A percentile compares a stretch with the other conserved stretches of the same genome.
Evolutionary conservation across 768 basidiomycete species (phyloP).

Genomic region (Scleroderma citrinum): DNA sequence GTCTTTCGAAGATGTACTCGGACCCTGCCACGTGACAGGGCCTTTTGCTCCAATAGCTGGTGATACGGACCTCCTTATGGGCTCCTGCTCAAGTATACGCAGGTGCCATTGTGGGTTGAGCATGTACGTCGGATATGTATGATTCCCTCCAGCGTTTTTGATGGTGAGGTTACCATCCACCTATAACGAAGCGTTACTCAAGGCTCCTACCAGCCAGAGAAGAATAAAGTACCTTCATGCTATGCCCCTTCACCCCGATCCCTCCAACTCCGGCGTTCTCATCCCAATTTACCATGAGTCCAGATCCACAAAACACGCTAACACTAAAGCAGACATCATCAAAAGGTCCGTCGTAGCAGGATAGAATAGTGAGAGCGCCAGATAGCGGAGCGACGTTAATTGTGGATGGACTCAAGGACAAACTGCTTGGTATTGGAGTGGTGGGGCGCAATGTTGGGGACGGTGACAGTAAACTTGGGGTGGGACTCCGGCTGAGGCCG

Average conservation of each 20-base stretch:
- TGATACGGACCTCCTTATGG: slow-evolving; percentile 4
- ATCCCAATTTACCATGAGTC: slow-evolving; percentile 42
- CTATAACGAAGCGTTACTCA: slow-evolving; percentile 30
- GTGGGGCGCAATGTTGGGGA: slow-evolving; percentile 10
- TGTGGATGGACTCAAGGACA: neutral
- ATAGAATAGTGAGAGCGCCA: slow-evolving; percentile 46
- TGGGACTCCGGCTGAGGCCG: neutral
- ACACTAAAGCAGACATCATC: slow-evolving; percentile 62
- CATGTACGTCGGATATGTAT: slow-evolving; percentile 76
- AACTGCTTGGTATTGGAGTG: slow-evolving; percentile 4
- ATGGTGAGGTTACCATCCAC: slow-evolving; percentile 55
- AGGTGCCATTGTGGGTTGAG: slow-evolving; percentile 86
- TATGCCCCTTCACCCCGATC: neutral
- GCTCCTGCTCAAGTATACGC: slow-evolving; percentile 39
- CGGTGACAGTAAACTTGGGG: neutral
- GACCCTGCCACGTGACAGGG: slow-evolving; percentile 7
- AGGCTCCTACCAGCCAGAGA: neutral
- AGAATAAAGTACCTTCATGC: neutral
- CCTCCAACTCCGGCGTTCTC: slow-evolving; percentile 23
- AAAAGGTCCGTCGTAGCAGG: slow-evolving; percentile 65
- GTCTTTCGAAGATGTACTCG: slow-evolving; percentile 1
- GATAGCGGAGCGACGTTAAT: neutral
- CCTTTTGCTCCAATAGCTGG: neutral
- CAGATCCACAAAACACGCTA: slow-evolving; percentile 41
- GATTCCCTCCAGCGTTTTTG: slow-evolving; percentile 81